Evolutionary conservation across 2,329 filamentous ascomycete genomes (phyloP), one percentile per base, ranked within the genome.

Genomic region (Arthrinium phaeospermum): DNA sequence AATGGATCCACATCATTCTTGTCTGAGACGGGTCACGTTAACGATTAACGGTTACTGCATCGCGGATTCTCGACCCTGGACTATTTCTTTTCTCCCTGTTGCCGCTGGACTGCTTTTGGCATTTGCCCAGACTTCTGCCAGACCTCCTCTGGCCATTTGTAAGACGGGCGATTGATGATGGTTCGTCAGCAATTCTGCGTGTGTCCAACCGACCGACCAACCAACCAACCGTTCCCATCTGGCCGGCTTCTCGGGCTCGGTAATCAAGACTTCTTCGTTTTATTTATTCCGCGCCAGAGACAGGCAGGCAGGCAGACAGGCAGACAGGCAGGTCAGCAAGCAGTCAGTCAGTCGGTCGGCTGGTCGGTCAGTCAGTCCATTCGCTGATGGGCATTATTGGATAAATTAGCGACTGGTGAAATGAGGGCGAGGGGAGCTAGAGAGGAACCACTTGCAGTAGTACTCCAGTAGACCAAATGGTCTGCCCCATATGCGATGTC

Each of bases 371-470:
- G 16, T 61, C 37, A 16, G 53, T 10, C 30, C 5, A 41, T 41
- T 41, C 37, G 37, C 37, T 41, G 53, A 61, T 61, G 53, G 53
- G 27, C 22, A 22, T 61, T 61, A 61, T 37, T 61, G 57, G 57
- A 64, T 34, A 64, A 30, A 64, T 64, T 64, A 64, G n/a, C 34
- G 57, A 64, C 41, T n/a, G 57, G n/a, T 10, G 57, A 64, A 64
- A 64, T 64, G 34, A 64, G 30, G 22, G 53, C 27, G 30, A 37
- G 53, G 30, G 53, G 53, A 61, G 53, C 53, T 61, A 61, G 53
- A 57, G 51, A 61, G 57, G 57, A 64, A 64, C 57, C 57, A 64
- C 57, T 34, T 64, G 57, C 57, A 64, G 57, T 64, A 64, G 57
- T 64, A 41, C 57, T 41, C n/a, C 22, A 64, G 57, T 64, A 64